These are phyloP conservation scores for Globisporangium acanthophoron DNA, from an alignment of 352 stramenopile genomes.

Conservation along the genomic window DNA sequence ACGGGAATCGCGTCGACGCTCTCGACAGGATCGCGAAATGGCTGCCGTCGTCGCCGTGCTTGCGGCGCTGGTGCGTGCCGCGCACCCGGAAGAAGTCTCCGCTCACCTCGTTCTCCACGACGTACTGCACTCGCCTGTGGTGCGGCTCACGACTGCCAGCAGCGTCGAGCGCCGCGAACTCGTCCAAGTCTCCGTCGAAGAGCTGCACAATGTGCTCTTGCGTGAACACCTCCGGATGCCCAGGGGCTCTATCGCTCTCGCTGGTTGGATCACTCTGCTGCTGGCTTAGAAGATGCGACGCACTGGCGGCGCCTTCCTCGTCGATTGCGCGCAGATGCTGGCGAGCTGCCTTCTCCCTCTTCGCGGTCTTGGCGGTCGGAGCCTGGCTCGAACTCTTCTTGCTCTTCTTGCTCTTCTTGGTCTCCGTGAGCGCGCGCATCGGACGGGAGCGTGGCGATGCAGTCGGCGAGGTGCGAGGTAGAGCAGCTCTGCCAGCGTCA, in stretches of 20 bases:
- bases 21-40: neutral
- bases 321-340: neutral
- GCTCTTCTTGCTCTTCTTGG: slow-evolving; percentile 1
- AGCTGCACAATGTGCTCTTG: slow-evolving; percentile 13
- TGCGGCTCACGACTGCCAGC: neutral
- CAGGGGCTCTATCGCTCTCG: neutral
- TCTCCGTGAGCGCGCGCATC: neutral
- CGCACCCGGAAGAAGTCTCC: slow-evolving; percentile 57
- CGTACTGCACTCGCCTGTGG: slow-evolving; percentile 16
- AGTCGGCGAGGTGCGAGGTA: neutral
- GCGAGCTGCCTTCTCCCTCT: neutral
- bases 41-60: neutral
- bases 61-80: neutral
- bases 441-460: neutral
- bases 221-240: neutral
- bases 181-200: slow-evolving; percentile 13
- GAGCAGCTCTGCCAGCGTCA: neutral
- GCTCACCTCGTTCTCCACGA: slow-evolving; percentile 54
- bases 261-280: neutral
- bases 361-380: neutral
- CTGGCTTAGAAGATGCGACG: neutral
- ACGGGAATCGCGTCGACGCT: neutral
- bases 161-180: slow-evolving; percentile 1
- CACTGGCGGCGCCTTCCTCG: neutral
- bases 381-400: neutral